phyloP scores from a whole-genome alignment of 2,329 filamentous ascomycete genomes.

The Harringtonia aguacate region DNA sequence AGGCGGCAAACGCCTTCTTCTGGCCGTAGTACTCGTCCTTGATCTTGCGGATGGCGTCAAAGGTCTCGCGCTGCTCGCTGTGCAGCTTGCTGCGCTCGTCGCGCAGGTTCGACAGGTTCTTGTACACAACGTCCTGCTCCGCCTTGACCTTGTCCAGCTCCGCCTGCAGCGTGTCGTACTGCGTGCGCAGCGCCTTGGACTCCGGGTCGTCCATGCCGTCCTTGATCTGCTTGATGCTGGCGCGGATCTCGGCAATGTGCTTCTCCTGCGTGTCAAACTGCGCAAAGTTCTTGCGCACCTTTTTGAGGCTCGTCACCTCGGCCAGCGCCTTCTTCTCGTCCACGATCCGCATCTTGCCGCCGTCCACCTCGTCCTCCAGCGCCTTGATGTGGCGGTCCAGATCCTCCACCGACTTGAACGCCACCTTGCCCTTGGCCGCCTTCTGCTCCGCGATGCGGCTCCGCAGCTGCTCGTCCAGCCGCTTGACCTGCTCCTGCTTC shows the following conservation, averaged over 20 bases:
- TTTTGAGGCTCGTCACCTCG: slow-evolving; percentile 74
- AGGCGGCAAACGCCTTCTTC: slow-evolving; percentile 72
- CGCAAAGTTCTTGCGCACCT: slow-evolving; percentile 84
- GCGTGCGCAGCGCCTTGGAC: slow-evolving; percentile 75
- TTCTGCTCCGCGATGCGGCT: slow-evolving; percentile 80
- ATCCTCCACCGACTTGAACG: slow-evolving; percentile 82
- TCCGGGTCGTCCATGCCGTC: slow-evolving; percentile 88
- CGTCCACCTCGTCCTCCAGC: slow-evolving; percentile 78
- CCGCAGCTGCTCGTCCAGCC: slow-evolving; percentile 81
- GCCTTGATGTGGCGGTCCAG: slow-evolving; percentile 72
- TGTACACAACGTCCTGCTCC: slow-evolving; percentile 84
- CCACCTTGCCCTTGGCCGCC: slow-evolving; percentile 65
- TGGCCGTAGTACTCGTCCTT: slow-evolving; percentile 81
- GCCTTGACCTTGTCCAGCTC: slow-evolving; percentile 87
- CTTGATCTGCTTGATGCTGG: slow-evolving; percentile 79
- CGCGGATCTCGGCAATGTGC: slow-evolving; percentile 76
- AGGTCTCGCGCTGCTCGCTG: slow-evolving; percentile 80
- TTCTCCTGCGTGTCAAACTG: slow-evolving; percentile 79
- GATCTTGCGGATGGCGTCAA: slow-evolving; percentile 66
- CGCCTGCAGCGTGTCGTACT: slow-evolving; percentile 74
- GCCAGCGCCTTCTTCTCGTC: slow-evolving; percentile 91
- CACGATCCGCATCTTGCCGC: slow-evolving; percentile 86
- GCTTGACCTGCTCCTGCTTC: slow-evolving; percentile 85
- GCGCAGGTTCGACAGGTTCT: slow-evolving; percentile 71
- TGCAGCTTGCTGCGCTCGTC: slow-evolving; percentile 81